These are phyloP conservation scores for Elsinoe necatrix DNA, from an alignment of 2,329 filamentous ascomycete genomes.

Conservation along the genomic window DNA sequence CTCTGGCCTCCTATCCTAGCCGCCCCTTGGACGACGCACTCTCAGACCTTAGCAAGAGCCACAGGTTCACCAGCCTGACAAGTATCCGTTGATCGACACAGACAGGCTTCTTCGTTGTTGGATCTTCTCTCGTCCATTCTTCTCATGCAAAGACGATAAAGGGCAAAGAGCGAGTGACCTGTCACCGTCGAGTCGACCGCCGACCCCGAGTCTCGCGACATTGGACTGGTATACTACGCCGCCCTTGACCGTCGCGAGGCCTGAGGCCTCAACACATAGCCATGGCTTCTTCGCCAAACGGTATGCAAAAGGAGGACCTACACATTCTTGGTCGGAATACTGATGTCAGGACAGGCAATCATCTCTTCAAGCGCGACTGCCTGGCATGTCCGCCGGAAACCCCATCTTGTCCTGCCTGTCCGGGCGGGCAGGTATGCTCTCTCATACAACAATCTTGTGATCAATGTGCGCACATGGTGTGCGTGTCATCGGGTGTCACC, in stretches of 20 bases:
- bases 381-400: constrained; percentile 45
- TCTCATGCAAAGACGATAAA: constrained; percentile 6
- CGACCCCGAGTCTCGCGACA: constrained; percentile 12
- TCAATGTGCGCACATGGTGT: constrained; percentile 50
- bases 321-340: background rate
- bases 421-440: constrained; percentile 48
- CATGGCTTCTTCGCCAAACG: constrained; percentile 6
- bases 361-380: constrained; percentile 49
- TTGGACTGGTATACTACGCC: constrained; percentile 1
- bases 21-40: constrained; percentile 5
- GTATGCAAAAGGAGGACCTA: background rate
- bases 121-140: background rate
- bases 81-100: constrained; percentile 16
- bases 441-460: constrained; percentile 52
- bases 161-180: background rate
- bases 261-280: constrained; percentile 11
- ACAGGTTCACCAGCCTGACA: constrained; percentile 16
- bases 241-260: constrained; percentile 1
- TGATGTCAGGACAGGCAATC: background rate
- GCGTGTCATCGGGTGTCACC: constrained; percentile 39
- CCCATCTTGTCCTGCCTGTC: constrained; percentile 55
- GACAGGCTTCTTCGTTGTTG: constrained; percentile 1
- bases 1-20: constrained; percentile 11
- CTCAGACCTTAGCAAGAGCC: constrained; percentile 8
- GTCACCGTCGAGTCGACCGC: background rate